These are phyloP conservation scores for Aquilaria malaccensis DNA, from an alignment of 345 rosid species.

Conservation along the genomic window DNA sequence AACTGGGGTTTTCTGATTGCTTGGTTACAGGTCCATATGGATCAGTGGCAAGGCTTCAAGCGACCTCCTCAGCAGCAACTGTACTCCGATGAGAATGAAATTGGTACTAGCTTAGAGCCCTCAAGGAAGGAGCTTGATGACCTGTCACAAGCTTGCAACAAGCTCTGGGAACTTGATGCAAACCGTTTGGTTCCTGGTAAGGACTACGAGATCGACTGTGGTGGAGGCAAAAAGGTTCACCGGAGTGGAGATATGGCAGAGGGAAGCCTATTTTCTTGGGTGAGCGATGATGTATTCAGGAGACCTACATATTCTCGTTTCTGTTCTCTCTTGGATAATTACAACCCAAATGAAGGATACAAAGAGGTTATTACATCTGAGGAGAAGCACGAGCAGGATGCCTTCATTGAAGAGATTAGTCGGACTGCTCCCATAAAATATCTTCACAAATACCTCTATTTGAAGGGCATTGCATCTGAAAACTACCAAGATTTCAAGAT, in stretches of 20 bases:
- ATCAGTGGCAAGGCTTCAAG: conserved; percentile 73
- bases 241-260: conserved; percentile 69
- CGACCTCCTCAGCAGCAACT: conserved; percentile 60
- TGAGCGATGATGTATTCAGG: conserved; percentile 58
- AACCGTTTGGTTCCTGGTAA: conserved; percentile 76
- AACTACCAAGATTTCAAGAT: conserved; percentile 68
- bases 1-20: neutral
- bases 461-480: conserved; percentile 54
- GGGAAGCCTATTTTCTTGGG: conserved; percentile 63
- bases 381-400: conserved; percentile 84
- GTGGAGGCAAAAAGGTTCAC: conserved; percentile 82
- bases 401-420: conserved; percentile 88
- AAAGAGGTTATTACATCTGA: conserved; percentile 78
- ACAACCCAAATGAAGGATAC: conserved; percentile 67
- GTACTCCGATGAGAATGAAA: conserved; percentile 54
- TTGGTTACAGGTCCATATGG: conserved; percentile 50
- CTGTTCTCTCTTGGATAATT: conserved; percentile 86
- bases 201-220: conserved; percentile 85
- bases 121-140: conserved; percentile 66
- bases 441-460: conserved; percentile 62
- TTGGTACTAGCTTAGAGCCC: conserved; percentile 37
- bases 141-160: conserved; percentile 76
- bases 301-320: conserved; percentile 78
- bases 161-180: conserved; percentile 78
- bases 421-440: conserved; percentile 83